A percentile compares a stretch with the other conserved stretches of the same genome.
Evolutionary conservation across 2,329 filamentous ascomycete genomes (phyloP).

Genomic region (Monilinia fructicola): DNA sequence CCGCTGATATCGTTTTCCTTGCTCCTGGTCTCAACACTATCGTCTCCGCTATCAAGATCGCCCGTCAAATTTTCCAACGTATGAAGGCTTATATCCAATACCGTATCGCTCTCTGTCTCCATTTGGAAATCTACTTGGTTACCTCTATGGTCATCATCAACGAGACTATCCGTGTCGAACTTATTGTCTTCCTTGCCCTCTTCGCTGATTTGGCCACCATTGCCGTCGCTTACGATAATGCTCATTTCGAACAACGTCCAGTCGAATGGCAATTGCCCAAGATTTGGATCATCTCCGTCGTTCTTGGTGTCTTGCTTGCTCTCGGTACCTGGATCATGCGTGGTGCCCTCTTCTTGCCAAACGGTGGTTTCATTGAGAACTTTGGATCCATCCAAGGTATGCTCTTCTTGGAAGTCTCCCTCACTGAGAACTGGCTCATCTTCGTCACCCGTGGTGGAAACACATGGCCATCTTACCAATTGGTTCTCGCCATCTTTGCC

Average conservation of each 20-base stretch:
- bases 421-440: conserved; percentile 77
- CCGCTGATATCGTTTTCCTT: conserved; percentile 92
- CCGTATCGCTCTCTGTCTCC: conserved; percentile 88
- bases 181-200: conserved; percentile 76
- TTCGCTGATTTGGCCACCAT: conserved; percentile 80
- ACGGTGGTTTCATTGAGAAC: conserved; percentile 73
- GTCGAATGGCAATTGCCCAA: conserved; percentile 81
- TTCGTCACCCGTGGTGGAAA: conserved; percentile 72
- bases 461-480: conserved; percentile 74
- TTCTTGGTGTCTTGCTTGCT: conserved; percentile 67
- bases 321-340: conserved; percentile 72
- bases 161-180: conserved; percentile 69
- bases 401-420: conserved; percentile 69
- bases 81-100: conserved; percentile 97
- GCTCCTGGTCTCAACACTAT: conserved; percentile 88
- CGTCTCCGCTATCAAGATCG: conserved; percentile 89
- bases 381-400: conserved; percentile 74
- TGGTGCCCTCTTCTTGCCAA: conserved; percentile 65
- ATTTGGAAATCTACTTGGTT: conserved; percentile 80
- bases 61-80: conserved; percentile 92
- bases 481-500: conserved; percentile 67
- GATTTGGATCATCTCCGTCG: conserved; percentile 74
- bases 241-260: conserved; percentile 70
- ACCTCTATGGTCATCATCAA: conserved; percentile 79
- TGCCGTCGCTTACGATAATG: conserved; percentile 76